Conservation (phyloP, 306 rosid genomes). For the Vachellia pachyceras region DNA sequence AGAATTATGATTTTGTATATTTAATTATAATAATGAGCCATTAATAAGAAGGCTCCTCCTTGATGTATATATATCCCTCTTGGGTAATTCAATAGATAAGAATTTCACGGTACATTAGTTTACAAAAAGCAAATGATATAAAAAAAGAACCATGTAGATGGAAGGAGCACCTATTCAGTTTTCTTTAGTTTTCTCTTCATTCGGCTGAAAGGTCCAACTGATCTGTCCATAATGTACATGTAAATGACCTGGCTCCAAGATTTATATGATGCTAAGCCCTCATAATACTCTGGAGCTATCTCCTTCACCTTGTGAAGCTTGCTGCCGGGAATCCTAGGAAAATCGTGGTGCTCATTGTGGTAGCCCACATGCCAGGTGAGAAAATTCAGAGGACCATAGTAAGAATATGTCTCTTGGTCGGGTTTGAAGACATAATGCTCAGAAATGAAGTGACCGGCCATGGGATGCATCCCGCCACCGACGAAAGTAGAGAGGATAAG, state of each 20-base stretch:
- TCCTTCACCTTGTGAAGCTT: slow-evolving; percentile 91
- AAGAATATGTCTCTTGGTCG: slow-evolving; percentile 90
- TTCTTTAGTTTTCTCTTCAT: slow-evolving; percentile 81
- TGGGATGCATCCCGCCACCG: slow-evolving; percentile 98
- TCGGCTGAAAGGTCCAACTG: slow-evolving; percentile 90
- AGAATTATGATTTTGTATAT: too few species aligned
- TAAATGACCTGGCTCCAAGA: slow-evolving; percentile 86
- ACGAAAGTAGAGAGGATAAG: slow-evolving; percentile 83
- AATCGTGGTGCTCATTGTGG: slow-evolving; percentile 95
- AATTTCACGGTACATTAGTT: too few species aligned
- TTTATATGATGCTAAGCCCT: slow-evolving; percentile 62
- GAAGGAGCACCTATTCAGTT: slow-evolving; percentile 52
- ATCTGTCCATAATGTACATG: slow-evolving; percentile 81
- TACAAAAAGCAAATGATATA: too few species aligned
- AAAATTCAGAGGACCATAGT: slow-evolving; percentile 87
- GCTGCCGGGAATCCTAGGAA: slow-evolving; percentile 85
- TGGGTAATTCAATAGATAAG: too few species aligned
- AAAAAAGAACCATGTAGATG: slow-evolving; percentile 17
- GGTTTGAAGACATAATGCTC: slow-evolving; percentile 92
- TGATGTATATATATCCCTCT: too few species aligned
- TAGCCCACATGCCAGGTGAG: slow-evolving; percentile 90
- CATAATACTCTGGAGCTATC: slow-evolving; percentile 82
- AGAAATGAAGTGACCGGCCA: slow-evolving; percentile 98
- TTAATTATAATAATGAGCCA: too few species aligned
- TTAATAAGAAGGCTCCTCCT: too few species aligned